These are phyloP conservation scores for Akebia trifoliata DNA, from an alignment of 164 flowering plant species.

Conservation along the genomic window DNA sequence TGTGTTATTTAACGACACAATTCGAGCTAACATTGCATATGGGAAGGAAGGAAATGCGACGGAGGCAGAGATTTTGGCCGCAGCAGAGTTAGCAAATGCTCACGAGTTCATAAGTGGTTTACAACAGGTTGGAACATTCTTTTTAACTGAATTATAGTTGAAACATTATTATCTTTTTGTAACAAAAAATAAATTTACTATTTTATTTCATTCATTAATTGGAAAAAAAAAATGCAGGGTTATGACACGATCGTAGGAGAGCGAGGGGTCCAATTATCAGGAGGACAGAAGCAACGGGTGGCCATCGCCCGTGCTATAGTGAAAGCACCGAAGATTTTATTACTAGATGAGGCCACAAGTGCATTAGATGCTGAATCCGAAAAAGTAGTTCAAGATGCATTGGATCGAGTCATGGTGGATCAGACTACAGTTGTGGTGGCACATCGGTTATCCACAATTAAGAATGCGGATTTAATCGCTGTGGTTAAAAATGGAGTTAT, in stretches of 20 bases:
- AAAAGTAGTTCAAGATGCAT: constrained; percentile 19
- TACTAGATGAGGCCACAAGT: constrained; percentile 20
- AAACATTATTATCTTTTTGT: neutral
- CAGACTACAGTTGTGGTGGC: constrained; percentile 21
- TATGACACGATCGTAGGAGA: constrained; percentile 24
- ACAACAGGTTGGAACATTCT: constrained; percentile 18
- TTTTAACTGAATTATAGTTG: neutral
- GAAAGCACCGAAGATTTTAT: constrained; percentile 17
- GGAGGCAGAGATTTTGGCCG: constrained; percentile 20
- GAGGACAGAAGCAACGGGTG: constrained; percentile 23
- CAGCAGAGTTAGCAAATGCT: constrained; percentile 31
- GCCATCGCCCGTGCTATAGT: constrained; percentile 23
- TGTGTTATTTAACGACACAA: constrained; percentile 28
- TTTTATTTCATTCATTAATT: neutral
- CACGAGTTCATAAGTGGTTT: constrained; percentile 23
- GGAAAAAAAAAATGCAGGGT: constrained; percentile 9
- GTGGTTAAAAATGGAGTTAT: constrained; percentile 23
- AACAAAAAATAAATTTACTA: neutral
- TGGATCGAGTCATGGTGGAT: constrained; percentile 15
- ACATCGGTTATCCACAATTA: constrained; percentile 18
- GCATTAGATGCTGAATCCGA: constrained; percentile 24
- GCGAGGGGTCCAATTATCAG: constrained; percentile 18
- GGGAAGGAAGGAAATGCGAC: constrained; percentile 30
- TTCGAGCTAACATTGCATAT: constrained; percentile 36
- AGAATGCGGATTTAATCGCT: constrained; percentile 16